Conservation (phyloP, 2,329 filamentous ascomycete species). For the Beauveria caledonica region DNA sequence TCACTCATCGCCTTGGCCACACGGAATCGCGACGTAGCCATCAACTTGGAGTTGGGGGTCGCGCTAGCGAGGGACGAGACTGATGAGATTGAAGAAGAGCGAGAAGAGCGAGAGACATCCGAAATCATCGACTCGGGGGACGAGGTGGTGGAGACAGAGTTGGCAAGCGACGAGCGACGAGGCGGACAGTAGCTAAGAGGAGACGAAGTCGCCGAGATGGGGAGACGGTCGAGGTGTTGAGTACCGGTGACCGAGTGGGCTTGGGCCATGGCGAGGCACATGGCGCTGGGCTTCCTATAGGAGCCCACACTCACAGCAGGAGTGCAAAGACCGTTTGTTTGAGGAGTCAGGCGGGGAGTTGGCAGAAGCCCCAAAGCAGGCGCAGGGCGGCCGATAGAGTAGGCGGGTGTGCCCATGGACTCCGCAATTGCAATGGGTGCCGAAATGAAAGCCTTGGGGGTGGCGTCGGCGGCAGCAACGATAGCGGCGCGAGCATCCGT, state of each 20-base stretch:
- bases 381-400: constrained; percentile 38
- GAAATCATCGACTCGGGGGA: constrained; percentile 62
- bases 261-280: constrained; percentile 53
- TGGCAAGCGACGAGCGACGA: constrained; percentile 56
- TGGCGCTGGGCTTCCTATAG: constrained; percentile 44
- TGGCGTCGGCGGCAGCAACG: constrained; percentile 26
- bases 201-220: constrained; percentile 39
- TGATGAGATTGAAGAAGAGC: constrained; percentile 57
- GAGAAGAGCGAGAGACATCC: constrained; percentile 52
- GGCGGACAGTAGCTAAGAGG: constrained; percentile 40
- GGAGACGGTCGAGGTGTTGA: constrained; percentile 47
- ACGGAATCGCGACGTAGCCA: constrained; percentile 56
- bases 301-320: constrained; percentile 49
- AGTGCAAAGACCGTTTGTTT: constrained; percentile 48
- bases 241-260: constrained; percentile 36
- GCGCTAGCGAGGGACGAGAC: constrained; percentile 52
- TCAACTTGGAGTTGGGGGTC: constrained; percentile 43
- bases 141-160: constrained; percentile 53
- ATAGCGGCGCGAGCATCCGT: constrained; percentile 29
- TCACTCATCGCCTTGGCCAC: constrained; percentile 50
- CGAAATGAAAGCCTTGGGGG: constrained; percentile 33
- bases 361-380: constrained; percentile 49
- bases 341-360: constrained; percentile 51
- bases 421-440: constrained; percentile 42
- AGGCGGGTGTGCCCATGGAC: constrained; percentile 31